These are phyloP conservation scores for Metarhizium sp. DNA, from an alignment of 2,329 filamentous ascomycete species.

Conservation along the genomic window DNA sequence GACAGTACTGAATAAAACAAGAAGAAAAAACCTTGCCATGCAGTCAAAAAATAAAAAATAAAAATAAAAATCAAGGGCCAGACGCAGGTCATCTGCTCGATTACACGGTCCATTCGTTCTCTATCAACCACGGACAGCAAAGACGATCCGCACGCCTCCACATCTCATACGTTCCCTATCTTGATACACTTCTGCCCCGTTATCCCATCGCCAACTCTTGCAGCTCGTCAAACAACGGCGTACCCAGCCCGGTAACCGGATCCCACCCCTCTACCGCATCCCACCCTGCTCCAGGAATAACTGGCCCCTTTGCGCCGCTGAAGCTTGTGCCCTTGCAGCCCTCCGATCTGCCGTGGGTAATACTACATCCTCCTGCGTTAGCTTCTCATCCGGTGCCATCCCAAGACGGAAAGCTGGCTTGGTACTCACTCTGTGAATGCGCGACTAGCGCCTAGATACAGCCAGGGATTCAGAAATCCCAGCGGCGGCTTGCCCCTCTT, in stretches of 20 bases:
- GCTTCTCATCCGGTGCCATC: neutral
- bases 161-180: too few species aligned
- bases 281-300: constrained; percentile 7
- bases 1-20: too few species aligned
- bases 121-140: too few species aligned
- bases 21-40: too few species aligned
- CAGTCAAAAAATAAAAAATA: too few species aligned
- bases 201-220: constrained; percentile 6
- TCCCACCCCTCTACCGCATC: constrained; percentile 22
- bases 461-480: constrained; percentile 54
- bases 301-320: constrained; percentile 15
- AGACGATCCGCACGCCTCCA: too few species aligned
- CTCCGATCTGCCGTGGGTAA: constrained; percentile 21
- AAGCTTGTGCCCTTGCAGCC: constrained; percentile 22
- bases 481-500: constrained; percentile 40
- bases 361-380: constrained; percentile 14
- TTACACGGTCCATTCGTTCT: too few species aligned
- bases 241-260: constrained; percentile 32
- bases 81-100: too few species aligned
- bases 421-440: constrained; percentile 26
- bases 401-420: neutral
- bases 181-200: too few species aligned
- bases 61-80: too few species aligned
- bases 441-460: constrained; percentile 32
- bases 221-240: constrained; percentile 32